Conservation (phyloP, 768 basidiomycete genomes). For the Sutorius australiensis region DNA sequence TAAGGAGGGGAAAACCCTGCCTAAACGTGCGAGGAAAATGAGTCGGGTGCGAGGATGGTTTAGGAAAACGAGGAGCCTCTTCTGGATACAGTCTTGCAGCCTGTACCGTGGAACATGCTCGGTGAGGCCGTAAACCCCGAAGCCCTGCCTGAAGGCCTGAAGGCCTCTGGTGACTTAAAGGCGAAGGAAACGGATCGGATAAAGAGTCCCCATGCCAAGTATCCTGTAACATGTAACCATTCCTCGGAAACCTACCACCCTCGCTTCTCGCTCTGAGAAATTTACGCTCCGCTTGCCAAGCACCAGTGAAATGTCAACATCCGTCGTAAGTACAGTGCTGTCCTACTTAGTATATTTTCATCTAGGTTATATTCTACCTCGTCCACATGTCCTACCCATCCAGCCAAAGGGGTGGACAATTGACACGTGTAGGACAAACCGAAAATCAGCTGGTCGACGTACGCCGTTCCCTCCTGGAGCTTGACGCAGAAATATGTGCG, state of each 20-base stretch:
- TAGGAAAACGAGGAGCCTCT: constrained; percentile 56
- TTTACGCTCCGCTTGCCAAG: constrained; percentile 19
- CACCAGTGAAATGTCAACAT: not conserved
- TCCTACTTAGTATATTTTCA: too few species aligned
- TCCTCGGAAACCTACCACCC: constrained; percentile 23
- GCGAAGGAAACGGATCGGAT: constrained; percentile 35
- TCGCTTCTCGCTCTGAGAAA: constrained; percentile 29
- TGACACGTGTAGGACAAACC: not conserved
- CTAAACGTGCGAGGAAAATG: constrained; percentile 39
- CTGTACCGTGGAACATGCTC: constrained; percentile 94
- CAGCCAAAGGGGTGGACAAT: not conserved
- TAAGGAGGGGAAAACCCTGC: constrained; percentile 46
- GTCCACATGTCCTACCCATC: not conserved
- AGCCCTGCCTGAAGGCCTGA: constrained; percentile 77
- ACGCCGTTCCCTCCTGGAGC: not conserved
- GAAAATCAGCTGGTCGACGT: constrained; percentile 12
- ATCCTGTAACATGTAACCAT: constrained; percentile 2
- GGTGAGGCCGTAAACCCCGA: constrained; percentile 79
- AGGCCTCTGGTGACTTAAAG: constrained; percentile 79
- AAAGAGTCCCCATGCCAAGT: not conserved
- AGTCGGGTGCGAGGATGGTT: constrained; percentile 5
- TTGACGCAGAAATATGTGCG: not conserved
- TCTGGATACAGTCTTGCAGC: constrained; percentile 85
- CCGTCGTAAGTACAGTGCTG: not conserved
- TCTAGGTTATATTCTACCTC: not conserved